phyloP scores from a whole-genome alignment of 768 basidiomycete species.

The Steccherinum ochraceum region DNA sequence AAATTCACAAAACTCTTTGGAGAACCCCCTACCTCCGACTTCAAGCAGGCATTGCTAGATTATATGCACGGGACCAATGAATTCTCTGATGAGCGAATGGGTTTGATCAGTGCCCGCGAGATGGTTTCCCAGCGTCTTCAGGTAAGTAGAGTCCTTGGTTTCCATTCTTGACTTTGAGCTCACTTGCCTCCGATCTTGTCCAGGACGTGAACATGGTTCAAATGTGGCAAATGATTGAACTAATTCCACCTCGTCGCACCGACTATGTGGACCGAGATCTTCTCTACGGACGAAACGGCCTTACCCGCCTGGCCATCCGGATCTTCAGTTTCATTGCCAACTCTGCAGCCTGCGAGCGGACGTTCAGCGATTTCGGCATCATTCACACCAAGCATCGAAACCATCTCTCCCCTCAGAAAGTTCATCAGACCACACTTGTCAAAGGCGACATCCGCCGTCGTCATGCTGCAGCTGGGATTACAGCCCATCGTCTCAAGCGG shows the following conservation, averaged over 20 bases:
- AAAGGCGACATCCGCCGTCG: slow-evolving; percentile 1
- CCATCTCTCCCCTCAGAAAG: neutral
- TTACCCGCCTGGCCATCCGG: slow-evolving; percentile 2
- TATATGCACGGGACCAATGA: slow-evolving; percentile 3
- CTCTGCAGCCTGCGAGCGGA: slow-evolving; percentile 12
- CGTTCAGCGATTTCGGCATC: slow-evolving; percentile 14
- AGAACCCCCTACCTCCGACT: neutral
- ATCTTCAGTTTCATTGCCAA: slow-evolving; percentile 13
- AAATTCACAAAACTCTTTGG: slow-evolving; percentile 7
- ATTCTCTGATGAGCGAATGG: slow-evolving; percentile 6
- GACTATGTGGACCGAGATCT: no score
- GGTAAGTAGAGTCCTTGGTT: neutral
- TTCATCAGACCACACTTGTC: slow-evolving; percentile 2
- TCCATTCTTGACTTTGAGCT: neutral
- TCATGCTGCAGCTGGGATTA: neutral
- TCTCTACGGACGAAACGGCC: neutral
- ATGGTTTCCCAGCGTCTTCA: slow-evolving; percentile 13
- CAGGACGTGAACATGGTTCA: neutral
- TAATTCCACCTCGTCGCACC: no score
- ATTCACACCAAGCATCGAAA: slow-evolving; percentile 11
- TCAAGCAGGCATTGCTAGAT: slow-evolving; percentile 5
- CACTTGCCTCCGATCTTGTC: neutral
- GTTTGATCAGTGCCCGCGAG: slow-evolving; percentile 1
- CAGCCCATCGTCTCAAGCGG: neutral
- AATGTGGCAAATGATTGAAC: neutral